Conservation (phyloP, 345 rosid species). For the Corymbia maculata region DNA sequence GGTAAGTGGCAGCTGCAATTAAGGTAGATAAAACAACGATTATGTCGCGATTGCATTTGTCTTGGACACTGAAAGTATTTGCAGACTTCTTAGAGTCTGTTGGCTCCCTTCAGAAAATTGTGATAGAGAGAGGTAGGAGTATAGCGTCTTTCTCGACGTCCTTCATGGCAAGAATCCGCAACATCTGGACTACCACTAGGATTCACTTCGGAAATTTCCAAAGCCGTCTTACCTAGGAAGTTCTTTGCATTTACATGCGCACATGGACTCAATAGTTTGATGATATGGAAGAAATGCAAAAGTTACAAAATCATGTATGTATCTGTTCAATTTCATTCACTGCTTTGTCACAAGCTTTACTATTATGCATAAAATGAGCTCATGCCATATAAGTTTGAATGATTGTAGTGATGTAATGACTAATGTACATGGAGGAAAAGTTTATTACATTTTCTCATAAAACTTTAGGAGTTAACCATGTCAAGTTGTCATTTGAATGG, state of each 20-base stretch:
- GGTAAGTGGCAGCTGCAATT: background rate
- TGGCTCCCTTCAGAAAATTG: background rate
- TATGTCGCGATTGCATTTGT: background rate
- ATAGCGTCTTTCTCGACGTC: background rate
- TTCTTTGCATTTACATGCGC: background rate
- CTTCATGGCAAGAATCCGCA: background rate
- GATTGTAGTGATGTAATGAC: too few species aligned
- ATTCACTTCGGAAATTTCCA: background rate
- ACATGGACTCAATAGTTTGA: too few species aligned
- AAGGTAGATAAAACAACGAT: background rate
- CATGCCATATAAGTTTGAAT: too few species aligned
- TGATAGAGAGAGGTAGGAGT: background rate
- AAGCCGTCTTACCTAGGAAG: background rate
- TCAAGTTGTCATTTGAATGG: too few species aligned
- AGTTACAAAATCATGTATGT: too few species aligned
- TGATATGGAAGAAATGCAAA: too few species aligned
- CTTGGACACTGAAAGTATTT: accelerated
- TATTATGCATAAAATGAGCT: too few species aligned
- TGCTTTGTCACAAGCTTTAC: too few species aligned
- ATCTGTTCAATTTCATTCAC: too few species aligned
- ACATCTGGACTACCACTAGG: background rate
- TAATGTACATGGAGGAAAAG: too few species aligned
- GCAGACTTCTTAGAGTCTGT: background rate
- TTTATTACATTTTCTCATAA: too few species aligned
- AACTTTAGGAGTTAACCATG: too few species aligned